These are phyloP conservation scores for Phytophthora boehmeriae DNA, from an alignment of 352 stramenopile species.

Conservation along the genomic window DNA sequence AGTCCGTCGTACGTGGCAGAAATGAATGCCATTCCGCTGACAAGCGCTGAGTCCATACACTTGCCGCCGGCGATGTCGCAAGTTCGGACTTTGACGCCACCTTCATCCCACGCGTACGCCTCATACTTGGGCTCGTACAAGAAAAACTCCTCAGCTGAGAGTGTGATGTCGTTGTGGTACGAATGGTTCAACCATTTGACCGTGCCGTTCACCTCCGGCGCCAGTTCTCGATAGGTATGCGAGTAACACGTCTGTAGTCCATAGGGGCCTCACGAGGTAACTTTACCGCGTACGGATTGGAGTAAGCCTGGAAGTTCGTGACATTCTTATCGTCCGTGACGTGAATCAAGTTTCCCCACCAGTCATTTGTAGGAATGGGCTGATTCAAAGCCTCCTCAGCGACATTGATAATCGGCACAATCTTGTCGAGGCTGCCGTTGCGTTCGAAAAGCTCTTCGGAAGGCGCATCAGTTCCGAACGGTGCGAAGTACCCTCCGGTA, in stretches of 20 bases:
- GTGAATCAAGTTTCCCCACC: conserved; percentile 83
- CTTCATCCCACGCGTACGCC: conserved; percentile 68
- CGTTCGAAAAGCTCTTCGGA: conserved; percentile 39
- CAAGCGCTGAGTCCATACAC: conserved; percentile 61
- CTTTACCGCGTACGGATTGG: conserved; percentile 74
- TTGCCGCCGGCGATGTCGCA: conserved; percentile 33
- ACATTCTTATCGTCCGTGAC: conserved; percentile 46
- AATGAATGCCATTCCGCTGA: conserved; percentile 80
- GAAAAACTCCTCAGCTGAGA: conserved; percentile 66
- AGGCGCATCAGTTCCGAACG: conserved; percentile 36
- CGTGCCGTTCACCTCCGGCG: conserved; percentile 43
- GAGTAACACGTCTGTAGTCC: conserved; percentile 67
- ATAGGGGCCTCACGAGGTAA: conserved; percentile 51
- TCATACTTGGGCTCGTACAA: conserved; percentile 54
- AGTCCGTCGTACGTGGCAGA: conserved; percentile 64
- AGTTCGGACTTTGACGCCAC: conserved; percentile 63
- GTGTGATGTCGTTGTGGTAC: conserved; percentile 68
- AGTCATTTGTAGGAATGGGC: conserved; percentile 82
- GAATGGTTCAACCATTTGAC: conserved; percentile 70
- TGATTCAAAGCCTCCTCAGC: conserved; percentile 48
- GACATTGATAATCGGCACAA: conserved; percentile 65
- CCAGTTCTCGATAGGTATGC: conserved; percentile 60
- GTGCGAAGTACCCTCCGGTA: conserved; percentile 17
- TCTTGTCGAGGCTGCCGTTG: conserved; percentile 32
- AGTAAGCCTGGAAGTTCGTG: conserved; percentile 56